Conservation (phyloP, 2,329 filamentous ascomycete species). For the Aspergillus sp. region DNA sequence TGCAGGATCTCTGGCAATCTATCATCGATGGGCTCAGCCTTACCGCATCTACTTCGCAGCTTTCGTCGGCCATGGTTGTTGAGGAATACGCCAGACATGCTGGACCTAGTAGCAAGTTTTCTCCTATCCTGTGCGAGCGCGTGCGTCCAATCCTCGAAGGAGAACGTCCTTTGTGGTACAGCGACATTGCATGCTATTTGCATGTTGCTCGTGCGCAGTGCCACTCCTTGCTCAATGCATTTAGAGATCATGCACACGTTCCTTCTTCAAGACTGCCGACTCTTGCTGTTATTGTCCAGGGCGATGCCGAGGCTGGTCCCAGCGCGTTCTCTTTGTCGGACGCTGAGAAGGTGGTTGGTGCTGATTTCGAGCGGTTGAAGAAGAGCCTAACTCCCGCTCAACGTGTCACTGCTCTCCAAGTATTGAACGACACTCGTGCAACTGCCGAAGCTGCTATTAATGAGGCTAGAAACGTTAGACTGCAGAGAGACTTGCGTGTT, state of each 20-base stretch:
- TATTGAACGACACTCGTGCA: conserved; percentile 70
- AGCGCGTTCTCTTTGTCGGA: conserved; percentile 85
- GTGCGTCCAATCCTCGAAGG: conserved; percentile 74
- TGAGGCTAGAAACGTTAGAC: conserved; percentile 74
- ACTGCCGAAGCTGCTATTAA: conserved; percentile 68
- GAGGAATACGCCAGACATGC: conserved; percentile 74
- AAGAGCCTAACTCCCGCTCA: conserved; percentile 85
- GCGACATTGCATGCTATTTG: conserved; percentile 83
- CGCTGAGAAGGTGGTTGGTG: conserved; percentile 78
- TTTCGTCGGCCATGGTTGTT: conserved; percentile 75
- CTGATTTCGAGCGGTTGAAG: conserved; percentile 84
- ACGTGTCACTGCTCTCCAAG: conserved; percentile 74
- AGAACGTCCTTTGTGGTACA: conserved; percentile 76
- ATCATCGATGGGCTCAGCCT: conserved; percentile 66
- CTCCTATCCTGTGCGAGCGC: conserved; percentile 44
- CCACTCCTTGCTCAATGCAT: conserved; percentile 81
- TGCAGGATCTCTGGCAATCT: conserved; percentile 56
- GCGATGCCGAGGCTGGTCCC: conserved; percentile 84
- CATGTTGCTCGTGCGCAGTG: conserved; percentile 89
- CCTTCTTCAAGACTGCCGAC: conserved; percentile 68
- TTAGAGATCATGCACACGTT: conserved; percentile 85
- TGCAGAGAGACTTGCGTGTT: conserved; percentile 77
- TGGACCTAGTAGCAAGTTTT: conserved; percentile 28
- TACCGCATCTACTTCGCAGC: conserved; percentile 76
- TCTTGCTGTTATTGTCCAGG: conserved; percentile 88